Conservation (phyloP, 768 basidiomycete species). For the Lactarius evosmus region DNA sequence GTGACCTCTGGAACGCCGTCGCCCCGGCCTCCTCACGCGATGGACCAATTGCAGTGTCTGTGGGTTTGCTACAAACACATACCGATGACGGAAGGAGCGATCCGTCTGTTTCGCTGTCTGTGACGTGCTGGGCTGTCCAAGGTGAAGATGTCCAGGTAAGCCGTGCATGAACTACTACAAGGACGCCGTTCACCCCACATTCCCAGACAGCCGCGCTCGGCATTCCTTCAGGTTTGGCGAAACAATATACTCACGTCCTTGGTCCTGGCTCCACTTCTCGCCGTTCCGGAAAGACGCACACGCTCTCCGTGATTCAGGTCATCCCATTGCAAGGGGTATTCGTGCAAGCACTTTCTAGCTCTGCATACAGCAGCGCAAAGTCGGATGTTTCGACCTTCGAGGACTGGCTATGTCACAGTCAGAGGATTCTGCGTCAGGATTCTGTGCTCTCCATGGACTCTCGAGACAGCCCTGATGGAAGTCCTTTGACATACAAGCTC, state of each 20-base stretch:
- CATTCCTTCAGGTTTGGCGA: slow-evolving; percentile 11
- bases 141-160: slow-evolving; percentile 40
- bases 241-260: slow-evolving; percentile 14
- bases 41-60: slow-evolving; percentile 16
- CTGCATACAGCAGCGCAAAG: slow-evolving; percentile 29
- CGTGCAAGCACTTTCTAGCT: slow-evolving; percentile 30
- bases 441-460: slow-evolving; percentile 37
- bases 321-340: slow-evolving; percentile 30
- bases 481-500: slow-evolving; percentile 20
- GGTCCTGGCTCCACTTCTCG: neutral
- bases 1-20: slow-evolving; percentile 16
- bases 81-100: neutral
- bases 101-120: slow-evolving; percentile 18
- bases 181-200: slow-evolving; percentile 28
- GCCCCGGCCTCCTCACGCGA: slow-evolving; percentile 1
- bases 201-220: slow-evolving; percentile 20
- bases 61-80: slow-evolving; percentile 5
- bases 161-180: neutral
- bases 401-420: slow-evolving; percentile 29
- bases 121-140: slow-evolving; percentile 38
- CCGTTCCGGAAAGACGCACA: slow-evolving; percentile 12
- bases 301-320: slow-evolving; percentile 23
- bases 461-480: slow-evolving; percentile 7
- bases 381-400: slow-evolving; percentile 28
- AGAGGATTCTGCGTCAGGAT: slow-evolving; percentile 52